These are phyloP conservation scores for Penicillium cataractarum DNA, from an alignment of 495 filamentous ascomycete genomes.

Conservation along the genomic window DNA sequence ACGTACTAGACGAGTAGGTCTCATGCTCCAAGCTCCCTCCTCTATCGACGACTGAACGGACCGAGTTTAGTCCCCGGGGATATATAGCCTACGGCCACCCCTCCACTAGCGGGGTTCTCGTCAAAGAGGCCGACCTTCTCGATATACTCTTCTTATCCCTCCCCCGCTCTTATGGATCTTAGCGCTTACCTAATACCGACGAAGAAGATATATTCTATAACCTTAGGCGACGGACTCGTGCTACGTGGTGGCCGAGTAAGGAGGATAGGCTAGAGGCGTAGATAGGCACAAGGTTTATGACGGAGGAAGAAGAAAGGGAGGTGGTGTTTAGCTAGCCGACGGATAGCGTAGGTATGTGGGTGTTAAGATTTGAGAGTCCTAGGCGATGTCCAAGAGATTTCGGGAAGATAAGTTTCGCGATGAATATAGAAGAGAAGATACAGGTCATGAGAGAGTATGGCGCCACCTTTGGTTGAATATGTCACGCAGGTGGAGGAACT, in stretches of 20 bases:
- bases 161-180: not conserved
- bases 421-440: no score
- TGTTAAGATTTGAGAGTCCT: slow-evolving; percentile 13
- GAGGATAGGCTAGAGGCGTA: not conserved
- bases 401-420: slow-evolving; percentile 15
- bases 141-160: slow-evolving; percentile 10
- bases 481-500: no score
- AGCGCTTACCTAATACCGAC: slow-evolving; percentile 4
- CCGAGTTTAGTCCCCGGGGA: slow-evolving; percentile 8
- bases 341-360: slow-evolving; percentile 14
- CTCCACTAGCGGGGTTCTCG: slow-evolving; percentile 13
- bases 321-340: slow-evolving; percentile 5
- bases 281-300: not conserved
- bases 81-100: slow-evolving; percentile 22
- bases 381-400: slow-evolving; percentile 17
- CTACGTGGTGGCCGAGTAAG: slow-evolving; percentile 5
- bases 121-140: slow-evolving; percentile 11
- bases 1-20: no score
- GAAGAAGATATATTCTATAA: slow-evolving; percentile 14
- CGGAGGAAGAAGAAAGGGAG: slow-evolving; percentile 11
- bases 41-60: slow-evolving; percentile 10
- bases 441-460: no score
- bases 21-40: not conserved
- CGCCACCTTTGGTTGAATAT: no score
- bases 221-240: slow-evolving; percentile 7